Evolutionary conservation across 2,329 filamentous ascomycete genomes (phyloP), one percentile per base, ranked within the genome.

Genomic region (Endothia cerciana): DNA sequence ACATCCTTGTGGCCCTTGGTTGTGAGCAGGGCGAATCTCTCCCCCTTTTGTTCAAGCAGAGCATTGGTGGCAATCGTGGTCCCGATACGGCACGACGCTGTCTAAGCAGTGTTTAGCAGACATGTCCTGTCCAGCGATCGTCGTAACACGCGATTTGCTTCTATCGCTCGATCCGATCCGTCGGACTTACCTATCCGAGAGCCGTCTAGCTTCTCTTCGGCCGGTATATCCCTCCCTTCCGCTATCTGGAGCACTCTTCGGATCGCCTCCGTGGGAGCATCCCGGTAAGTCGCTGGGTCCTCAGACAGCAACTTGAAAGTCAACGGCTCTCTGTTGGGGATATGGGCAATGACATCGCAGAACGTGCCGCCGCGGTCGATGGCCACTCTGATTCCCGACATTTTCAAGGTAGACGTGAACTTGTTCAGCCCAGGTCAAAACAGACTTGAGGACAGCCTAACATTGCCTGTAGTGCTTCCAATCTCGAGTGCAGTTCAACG

Each of bases 61-160:
- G 90, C 89, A 77, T 92, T 93, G 0, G 90, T 92, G 0, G 89
- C 90, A 7, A 92, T 88, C 0, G 90, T 92, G 1, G 90, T 93
- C 17, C 90, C 90, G 85, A 92, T 92, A 10, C 90, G 84, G 72
- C 91, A 91, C 63, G 86, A 89, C 73, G 89, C 88, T 74, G 89
- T 85, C 61, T 57, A 33, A 51, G 30, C n/a, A 13, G 3, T 41
- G 30, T 33, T 63, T 45, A 57, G 40, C 38, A 22, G n/a, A 13
- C 19, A 11, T 30, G 19, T 10, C 15, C 36, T 25, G 72, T 30
- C 33, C 19, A 5, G 30, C 15, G 13, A 17, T 13, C 2, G 8
- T 51, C n/a, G n/a, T n/a, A n/a, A n/a, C n/a, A n/a, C n/a, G n/a
- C n/a, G n/a, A n/a, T n/a, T n/a, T n/a, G n/a, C n/a, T n/a, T 13